Evolutionary conservation across 2,329 filamentous ascomycete species (phyloP).

Genomic region (Neocucurbitaria cava): DNA sequence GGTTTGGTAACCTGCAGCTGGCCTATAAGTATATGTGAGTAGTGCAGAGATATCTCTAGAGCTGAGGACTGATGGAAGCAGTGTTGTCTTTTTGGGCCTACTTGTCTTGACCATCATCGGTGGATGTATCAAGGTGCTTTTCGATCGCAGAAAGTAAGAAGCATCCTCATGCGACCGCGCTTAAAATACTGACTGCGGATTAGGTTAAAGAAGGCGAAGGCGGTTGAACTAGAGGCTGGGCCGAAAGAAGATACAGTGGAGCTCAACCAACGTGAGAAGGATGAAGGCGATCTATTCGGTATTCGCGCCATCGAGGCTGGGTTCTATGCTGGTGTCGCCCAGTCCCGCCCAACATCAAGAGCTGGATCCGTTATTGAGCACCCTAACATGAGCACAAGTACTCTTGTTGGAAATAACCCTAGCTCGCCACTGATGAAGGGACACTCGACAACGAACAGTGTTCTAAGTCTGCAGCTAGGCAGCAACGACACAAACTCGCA

Average conservation of each 20-base stretch:
- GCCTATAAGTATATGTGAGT: constrained; percentile 49
- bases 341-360: constrained; percentile 48
- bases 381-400: constrained; percentile 40
- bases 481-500: constrained; percentile 27
- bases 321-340: constrained; percentile 50
- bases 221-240: constrained; percentile 33
- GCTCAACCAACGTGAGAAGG: constrained; percentile 45
- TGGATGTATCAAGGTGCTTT: constrained; percentile 45
- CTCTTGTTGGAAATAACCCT: constrained; percentile 41
- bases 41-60: neutral
- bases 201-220: constrained; percentile 42
- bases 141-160: constrained; percentile 45
- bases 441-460: constrained; percentile 42
- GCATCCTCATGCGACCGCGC: neutral
- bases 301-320: constrained; percentile 52
- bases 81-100: constrained; percentile 43
- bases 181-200: constrained; percentile 13
- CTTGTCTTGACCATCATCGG: constrained; percentile 41
- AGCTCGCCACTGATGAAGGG: constrained; percentile 41
- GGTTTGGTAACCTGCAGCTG: constrained; percentile 45
- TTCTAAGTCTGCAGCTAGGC: constrained; percentile 40
- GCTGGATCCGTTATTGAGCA: constrained; percentile 33
- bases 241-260: constrained; percentile 44
- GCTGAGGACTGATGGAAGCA: constrained; percentile 21
- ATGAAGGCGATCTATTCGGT: constrained; percentile 50